Evolutionary conservation across 2,329 filamentous ascomycete species (phyloP).

Genomic region (Aureobasidium uvarum): DNA sequence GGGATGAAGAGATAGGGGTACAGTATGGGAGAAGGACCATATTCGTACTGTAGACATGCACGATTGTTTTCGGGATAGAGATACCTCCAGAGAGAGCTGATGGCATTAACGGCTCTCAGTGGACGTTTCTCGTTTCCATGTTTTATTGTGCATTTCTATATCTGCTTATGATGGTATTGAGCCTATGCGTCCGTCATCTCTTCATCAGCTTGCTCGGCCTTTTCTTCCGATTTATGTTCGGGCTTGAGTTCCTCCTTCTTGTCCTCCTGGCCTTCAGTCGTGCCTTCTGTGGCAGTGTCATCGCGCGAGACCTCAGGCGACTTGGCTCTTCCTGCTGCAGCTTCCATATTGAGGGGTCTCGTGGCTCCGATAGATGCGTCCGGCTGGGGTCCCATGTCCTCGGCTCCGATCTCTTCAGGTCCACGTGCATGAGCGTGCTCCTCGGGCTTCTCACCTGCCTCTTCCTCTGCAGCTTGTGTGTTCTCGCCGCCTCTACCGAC

Average conservation of each 20-base stretch:
- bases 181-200: slow-evolving; percentile 9
- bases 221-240: neutral
- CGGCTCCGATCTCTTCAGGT: slow-evolving; percentile 78
- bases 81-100: neutral
- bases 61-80: neutral
- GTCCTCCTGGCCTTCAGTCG: neutral
- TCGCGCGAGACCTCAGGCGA: neutral
- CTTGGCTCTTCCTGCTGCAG: slow-evolving; percentile 39
- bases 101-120: too few species aligned
- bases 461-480: slow-evolving; percentile 37
- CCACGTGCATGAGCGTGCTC: slow-evolving; percentile 74
- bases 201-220: neutral
- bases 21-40: too few species aligned
- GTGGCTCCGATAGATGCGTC: slow-evolving; percentile 37
- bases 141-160: too few species aligned
- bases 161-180: too few species aligned
- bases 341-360: slow-evolving; percentile 42
- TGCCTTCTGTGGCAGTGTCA: neutral
- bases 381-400: slow-evolving; percentile 79
- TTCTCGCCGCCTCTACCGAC: slow-evolving; percentile 35
- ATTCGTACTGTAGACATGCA: neutral
- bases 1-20: too few species aligned
- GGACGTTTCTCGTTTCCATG: too few species aligned
- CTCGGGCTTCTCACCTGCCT: slow-evolving; percentile 51
- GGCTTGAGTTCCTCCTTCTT: neutral